These are phyloP conservation scores for Cornus kousa DNA, from an alignment of 148 eudicot genomes.

Conservation along the genomic window DNA sequence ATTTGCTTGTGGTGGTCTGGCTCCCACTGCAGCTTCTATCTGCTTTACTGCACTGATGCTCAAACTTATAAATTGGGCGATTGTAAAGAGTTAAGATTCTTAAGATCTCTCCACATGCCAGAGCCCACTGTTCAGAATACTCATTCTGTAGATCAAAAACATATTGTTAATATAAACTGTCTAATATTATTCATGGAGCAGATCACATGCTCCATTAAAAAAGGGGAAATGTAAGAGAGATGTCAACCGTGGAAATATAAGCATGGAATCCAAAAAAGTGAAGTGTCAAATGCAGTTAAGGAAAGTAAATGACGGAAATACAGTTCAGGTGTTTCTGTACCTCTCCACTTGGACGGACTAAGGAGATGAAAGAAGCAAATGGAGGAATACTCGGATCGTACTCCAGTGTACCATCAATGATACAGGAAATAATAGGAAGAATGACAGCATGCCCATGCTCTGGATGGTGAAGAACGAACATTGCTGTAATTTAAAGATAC, in stretches of 20 bases:
- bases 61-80: conserved; percentile 86
- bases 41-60: conserved; percentile 44
- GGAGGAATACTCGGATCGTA: conserved; percentile 76
- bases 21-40: conserved; percentile 53
- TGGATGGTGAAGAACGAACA: conserved; percentile 96
- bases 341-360: conserved; percentile 82
- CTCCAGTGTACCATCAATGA: conserved; percentile 82
- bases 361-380: conserved; percentile 86
- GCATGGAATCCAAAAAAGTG: neutral
- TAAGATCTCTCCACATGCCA: conserved; percentile 95
- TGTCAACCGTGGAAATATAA: neutral
- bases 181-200: neutral
- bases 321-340: conserved; percentile 29
- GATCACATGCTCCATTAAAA: neutral
- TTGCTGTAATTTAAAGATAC: conserved; percentile 53
- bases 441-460: conserved; percentile 96
- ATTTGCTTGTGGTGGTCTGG: conserved; percentile 58
- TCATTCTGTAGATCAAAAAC: conserved; percentile 59
- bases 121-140: conserved; percentile 98
- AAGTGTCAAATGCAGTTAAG: neutral
- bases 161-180: neutral
- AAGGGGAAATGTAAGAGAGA: neutral
- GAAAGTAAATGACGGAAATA: neutral
- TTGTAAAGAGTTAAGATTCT: conserved; percentile 91
- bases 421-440: conserved; percentile 81